Base-by-base conservation (phyloP, 2,329 filamentous ascomycete genomes). In the Xylaria digitata region DNA sequence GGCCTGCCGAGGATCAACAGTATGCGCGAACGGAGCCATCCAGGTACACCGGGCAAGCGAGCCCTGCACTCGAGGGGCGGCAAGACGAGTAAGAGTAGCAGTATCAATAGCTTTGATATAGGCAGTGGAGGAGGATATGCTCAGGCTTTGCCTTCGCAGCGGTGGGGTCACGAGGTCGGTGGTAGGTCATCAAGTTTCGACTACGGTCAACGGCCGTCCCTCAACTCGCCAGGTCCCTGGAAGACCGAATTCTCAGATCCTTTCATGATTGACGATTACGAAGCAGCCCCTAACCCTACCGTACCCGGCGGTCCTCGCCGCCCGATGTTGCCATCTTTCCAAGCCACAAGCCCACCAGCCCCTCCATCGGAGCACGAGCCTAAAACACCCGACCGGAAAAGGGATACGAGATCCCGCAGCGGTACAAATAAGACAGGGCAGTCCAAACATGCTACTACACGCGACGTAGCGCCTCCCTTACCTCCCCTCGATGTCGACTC, bases 241-340 rank as follows among this genome's bases (percentile, higher is more conserved):
- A 82, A 83, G 69, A 75, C 82, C 67, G 84, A 87, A 49, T 83
- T 84, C 68, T 79, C 83, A 64, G 83, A 82, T 70, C 81, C 79
- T 64, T 84, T 84, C 70, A 79, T 85, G 70, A 80, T 86, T 74
- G 82, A 85, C 72, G 87, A 91, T 73, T 89, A 90, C 80, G 92
- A 96, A 76, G 92, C 93, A 58, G 94, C 94, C 30, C 94, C 95
- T 15, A 95, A 91, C 43, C 95, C 95, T 5, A 94, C 89, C 32
- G 85, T 97, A 42, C 93, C 93, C 40, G 90, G 86, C 55, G 94
- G 94, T 5, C 93, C 94, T 63, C 88, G 93, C 66, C 82, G 82
- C 48, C 58, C 64, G 32, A 65, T 71, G 37, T 49, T 71, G 49
- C 74, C 76, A 19, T 75, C 79, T 7, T 80, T 82, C 63, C 80